These are phyloP conservation scores for Penicillium polonicum DNA, from an alignment of 2,329 filamentous ascomycete genomes.

Conservation along the genomic window DNA sequence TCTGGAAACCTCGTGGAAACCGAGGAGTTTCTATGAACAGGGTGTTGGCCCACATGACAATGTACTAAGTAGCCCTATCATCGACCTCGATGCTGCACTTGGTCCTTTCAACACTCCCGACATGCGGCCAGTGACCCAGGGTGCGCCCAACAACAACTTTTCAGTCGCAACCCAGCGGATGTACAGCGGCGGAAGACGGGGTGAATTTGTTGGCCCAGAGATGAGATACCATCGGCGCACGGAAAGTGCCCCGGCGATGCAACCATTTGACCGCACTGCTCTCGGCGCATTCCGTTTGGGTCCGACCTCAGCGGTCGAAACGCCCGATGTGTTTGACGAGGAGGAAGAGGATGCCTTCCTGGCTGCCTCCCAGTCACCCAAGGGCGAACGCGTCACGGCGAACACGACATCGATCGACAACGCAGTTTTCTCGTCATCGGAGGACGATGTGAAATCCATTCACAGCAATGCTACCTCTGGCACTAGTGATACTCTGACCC, in stretches of 20 bases:
- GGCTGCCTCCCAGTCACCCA: slow-evolving; percentile 39
- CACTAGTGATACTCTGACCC: slow-evolving; percentile 25
- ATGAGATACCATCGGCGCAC: slow-evolving; percentile 52
- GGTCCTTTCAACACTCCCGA: slow-evolving; percentile 80
- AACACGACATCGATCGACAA: slow-evolving; percentile 7
- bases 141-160: slow-evolving; percentile 39
- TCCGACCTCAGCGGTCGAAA: slow-evolving; percentile 40
- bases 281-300: slow-evolving; percentile 40
- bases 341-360: slow-evolving; percentile 52
- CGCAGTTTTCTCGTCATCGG: slow-evolving; percentile 6
- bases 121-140: slow-evolving; percentile 33
- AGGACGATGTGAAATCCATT: slow-evolving; percentile 25
- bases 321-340: slow-evolving; percentile 51
- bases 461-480: slow-evolving; percentile 27
- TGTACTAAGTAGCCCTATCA: slow-evolving; percentile 67
- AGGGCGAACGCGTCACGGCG: slow-evolving; percentile 12
- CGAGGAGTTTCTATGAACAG: slow-evolving; percentile 46
- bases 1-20: slow-evolving; percentile 44
- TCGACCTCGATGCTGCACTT: slow-evolving; percentile 90
- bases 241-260: slow-evolving; percentile 52
- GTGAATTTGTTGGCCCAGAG: slow-evolving; percentile 48
- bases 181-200: slow-evolving; percentile 50
- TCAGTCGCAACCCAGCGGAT: slow-evolving; percentile 45
- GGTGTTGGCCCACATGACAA: slow-evolving; percentile 56
- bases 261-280: slow-evolving; percentile 46